phyloP scores from a whole-genome alignment of 2,329 filamentous ascomycete species.

The Nigrograna mackinnonii region DNA sequence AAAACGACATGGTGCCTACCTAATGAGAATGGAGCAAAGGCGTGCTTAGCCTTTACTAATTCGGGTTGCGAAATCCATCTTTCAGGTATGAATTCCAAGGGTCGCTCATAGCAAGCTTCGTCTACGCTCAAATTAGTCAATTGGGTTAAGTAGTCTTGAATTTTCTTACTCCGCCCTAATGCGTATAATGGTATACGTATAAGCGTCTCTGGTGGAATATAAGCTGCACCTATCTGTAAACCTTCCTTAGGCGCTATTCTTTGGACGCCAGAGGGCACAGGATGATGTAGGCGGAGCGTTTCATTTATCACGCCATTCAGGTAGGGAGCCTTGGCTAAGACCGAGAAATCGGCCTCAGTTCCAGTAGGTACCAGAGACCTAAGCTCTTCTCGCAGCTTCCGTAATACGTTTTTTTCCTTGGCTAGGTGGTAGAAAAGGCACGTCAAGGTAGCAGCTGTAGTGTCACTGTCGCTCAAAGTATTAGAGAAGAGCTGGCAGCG shows the following conservation, averaged over 20 bases:
- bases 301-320: slow-evolving; percentile 37
- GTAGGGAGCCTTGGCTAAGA: no score
- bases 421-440: slow-evolving; percentile 54
- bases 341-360: slow-evolving; percentile 1
- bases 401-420: background rate
- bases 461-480: slow-evolving; percentile 37
- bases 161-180: no score
- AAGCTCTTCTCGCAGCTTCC: slow-evolving; percentile 4
- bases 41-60: slow-evolving; percentile 33
- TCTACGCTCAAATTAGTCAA: no score
- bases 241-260: slow-evolving; percentile 34
- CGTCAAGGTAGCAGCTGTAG: slow-evolving; percentile 53
- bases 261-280: slow-evolving; percentile 27
- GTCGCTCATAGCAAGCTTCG: background rate
- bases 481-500: slow-evolving; percentile 4
- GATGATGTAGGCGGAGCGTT: slow-evolving; percentile 27
- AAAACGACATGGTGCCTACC: no score
- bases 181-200: no score
- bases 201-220: slow-evolving; percentile 27
- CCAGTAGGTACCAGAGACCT: background rate
- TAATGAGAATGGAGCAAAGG: slow-evolving; percentile 70
- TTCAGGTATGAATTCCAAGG: slow-evolving; percentile 9
- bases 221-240: slow-evolving; percentile 15
- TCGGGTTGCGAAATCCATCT: slow-evolving; percentile 4
- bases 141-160: no score